Evolutionary conservation across 331 rosid species (phyloP), one percentile per base, ranked within the genome.

Genomic region (Phaseolus coccineus): DNA sequence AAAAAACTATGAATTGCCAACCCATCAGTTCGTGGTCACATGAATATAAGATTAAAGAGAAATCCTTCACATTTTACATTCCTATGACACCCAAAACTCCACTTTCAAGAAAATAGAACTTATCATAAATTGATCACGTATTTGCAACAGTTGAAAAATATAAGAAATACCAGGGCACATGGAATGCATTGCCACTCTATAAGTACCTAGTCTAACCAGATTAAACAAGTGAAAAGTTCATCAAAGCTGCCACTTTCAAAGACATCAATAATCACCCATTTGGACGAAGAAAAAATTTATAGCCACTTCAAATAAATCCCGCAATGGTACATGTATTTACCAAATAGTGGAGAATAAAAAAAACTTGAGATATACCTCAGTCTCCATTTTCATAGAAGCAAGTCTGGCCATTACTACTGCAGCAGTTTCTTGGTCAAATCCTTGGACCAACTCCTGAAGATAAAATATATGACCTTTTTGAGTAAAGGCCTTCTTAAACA

Each of bases 371-470:
- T 31, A 57, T 88, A 94, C 98, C 97, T 92, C 98, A 13, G 87
- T 79, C 89, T 94, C 97, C 98, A 94, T 94, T 90, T 92, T 92
- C 85, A 91, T 79, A 79, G 97, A 89, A 50, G 92, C 91, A 52
- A 74, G 85, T 82, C 98, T 92, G 78, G 94, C 97, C 92, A 94
- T 87, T 70, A 94, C 97, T 63, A 94, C 97, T 56, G 96, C 97
- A 81, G 97, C 97, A 67, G 97, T 89, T 88, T 94, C 97, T 78
- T 94, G 98, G 83, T 94, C 97, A 90, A 94, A 94, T 59, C 97
- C 96, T 88, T 87, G 96, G 72, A 90, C 87, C 88, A 92, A 72
- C 87, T 92, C 97, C 97, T 92, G 85, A 81, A 70, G 71, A 61
- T 19, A 84, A 75, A 53, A 71, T 39, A 62, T 61, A 31, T 62